Evolutionary conservation across 306 rosid species (phyloP), one percentile per base, ranked within the genome.

Genomic region (Dryas octopetala): DNA sequence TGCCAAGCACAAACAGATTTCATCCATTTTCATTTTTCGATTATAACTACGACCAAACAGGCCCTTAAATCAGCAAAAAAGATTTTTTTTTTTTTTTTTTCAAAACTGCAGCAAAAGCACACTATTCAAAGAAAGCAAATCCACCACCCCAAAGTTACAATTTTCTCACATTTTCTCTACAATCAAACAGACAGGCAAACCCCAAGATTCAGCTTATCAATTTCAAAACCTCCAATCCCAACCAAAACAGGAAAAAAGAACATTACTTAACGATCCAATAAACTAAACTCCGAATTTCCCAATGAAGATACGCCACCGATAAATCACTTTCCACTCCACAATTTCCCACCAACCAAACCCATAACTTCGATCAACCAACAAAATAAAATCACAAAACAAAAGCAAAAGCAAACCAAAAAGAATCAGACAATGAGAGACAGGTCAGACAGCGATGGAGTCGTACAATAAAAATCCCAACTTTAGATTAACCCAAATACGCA

Each of bases 101-200:
- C 38, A 32, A 32, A 32, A 2, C 32, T 1, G 8, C 53, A 7
- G 19, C 5, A 7, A 50, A 43, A 19, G 11, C 14, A 40, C 44
- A 62, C 23, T 9, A 16, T n/a, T 60, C 38, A 15, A 54, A 51
- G 23, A 50, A 41, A 51, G 46, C 44, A 62, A 51, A 74, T 12
- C 40, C 26, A 26, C 10, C 5, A 53, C 62, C 66, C 60, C 11
- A 73, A 46, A 17, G 7, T 8, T 8, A 38, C 55, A 9, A 26
- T 46, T 74, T 64, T 38, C 73, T 72, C 75, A 57, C 78, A 76
- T 73, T 75, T 66, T 68, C 66, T 61, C 76, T 67, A 71, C 80
- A 75, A 61, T 78, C 81, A 70, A 81, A 65, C 52, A 78, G 40
- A 74, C 17, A 45, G 63, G 65, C 79, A 49, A 46, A 66, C 60